phyloP scores from a whole-genome alignment of 768 basidiomycete species.

The Tulasnella sp. region DNA sequence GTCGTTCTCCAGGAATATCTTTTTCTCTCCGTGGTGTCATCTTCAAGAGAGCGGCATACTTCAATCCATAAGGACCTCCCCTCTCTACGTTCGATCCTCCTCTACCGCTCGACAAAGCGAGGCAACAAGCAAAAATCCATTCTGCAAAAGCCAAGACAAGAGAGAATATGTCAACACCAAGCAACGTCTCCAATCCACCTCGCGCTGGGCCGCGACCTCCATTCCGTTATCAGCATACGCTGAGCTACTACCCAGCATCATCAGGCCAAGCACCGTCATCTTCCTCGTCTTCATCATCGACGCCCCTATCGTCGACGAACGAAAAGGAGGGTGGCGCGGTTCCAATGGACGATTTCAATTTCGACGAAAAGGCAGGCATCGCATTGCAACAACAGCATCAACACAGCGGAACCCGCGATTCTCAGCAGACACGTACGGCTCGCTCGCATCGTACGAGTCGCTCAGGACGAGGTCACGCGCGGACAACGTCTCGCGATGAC shows the following conservation, averaged over 20 bases:
- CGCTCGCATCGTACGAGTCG: not conserved
- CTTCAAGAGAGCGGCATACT: not conserved
- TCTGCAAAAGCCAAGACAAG: not conserved
- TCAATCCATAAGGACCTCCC: not conserved
- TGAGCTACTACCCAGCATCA: not conserved
- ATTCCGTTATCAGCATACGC: not conserved
- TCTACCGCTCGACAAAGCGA: not conserved
- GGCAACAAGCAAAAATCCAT: not conserved
- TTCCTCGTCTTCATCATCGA: not conserved
- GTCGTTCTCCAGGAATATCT: not conserved
- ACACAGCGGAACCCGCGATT: not conserved
- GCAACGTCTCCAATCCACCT: not conserved
- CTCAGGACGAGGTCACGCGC: not conserved
- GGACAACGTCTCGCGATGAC: not conserved
- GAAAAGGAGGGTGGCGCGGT: not conserved
- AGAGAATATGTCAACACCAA: not conserved
- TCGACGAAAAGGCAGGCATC: not conserved
- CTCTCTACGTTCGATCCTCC: not conserved
- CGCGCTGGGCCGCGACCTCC: slow-evolving; percentile 4
- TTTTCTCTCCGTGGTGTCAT: not conserved
- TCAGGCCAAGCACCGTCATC: not conserved
- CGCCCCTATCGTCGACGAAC: not conserved
- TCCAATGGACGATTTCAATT: not conserved
- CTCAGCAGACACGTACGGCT: not conserved
- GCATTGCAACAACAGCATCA: not conserved